Evolutionary conservation across 768 basidiomycete genomes (phyloP).

Genomic region (Termitomyces titanicus): DNA sequence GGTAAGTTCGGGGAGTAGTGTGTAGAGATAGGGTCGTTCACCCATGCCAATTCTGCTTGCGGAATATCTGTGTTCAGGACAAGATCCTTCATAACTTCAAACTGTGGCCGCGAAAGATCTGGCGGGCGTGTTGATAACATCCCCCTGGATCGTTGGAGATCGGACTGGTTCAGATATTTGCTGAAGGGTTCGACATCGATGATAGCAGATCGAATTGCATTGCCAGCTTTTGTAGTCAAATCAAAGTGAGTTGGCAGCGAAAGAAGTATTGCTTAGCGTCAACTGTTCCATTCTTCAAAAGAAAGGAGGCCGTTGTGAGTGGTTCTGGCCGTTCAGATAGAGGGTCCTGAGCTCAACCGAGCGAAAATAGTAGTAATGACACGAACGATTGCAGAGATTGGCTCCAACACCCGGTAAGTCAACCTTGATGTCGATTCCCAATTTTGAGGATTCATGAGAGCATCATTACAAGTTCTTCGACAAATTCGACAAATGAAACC

Average conservation of each 20-base stretch:
- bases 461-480: no score
- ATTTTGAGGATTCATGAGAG: neutral
- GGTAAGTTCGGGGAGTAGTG: neutral
- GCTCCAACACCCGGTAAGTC: slow-evolving; percentile 12
- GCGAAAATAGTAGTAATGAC: neutral
- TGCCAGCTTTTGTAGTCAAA: slow-evolving; percentile 5
- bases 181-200: slow-evolving; percentile 9
- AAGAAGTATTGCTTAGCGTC: slow-evolving; percentile 2
- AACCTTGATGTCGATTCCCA: slow-evolving; percentile 5
- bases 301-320: slow-evolving; percentile 7
- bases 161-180: neutral
- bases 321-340: neutral
- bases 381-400: slow-evolving; percentile 12
- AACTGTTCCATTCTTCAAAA: slow-evolving; percentile 9
- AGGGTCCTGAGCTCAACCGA: neutral
- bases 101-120: slow-evolving; percentile 1
- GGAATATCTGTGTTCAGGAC: slow-evolving; percentile 7
- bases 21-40: neutral
- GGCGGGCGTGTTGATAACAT: slow-evolving; percentile 1
- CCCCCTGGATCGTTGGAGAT: slow-evolving; percentile 5
- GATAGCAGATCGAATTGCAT: slow-evolving; percentile 11
- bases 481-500: neutral
- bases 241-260: neutral
- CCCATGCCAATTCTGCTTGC: slow-evolving; percentile 15
- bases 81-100: slow-evolving; percentile 6